phyloP scores from a whole-genome alignment of 192 early-diverging fungal genomes.

The Linnemannia elongata region DNA sequence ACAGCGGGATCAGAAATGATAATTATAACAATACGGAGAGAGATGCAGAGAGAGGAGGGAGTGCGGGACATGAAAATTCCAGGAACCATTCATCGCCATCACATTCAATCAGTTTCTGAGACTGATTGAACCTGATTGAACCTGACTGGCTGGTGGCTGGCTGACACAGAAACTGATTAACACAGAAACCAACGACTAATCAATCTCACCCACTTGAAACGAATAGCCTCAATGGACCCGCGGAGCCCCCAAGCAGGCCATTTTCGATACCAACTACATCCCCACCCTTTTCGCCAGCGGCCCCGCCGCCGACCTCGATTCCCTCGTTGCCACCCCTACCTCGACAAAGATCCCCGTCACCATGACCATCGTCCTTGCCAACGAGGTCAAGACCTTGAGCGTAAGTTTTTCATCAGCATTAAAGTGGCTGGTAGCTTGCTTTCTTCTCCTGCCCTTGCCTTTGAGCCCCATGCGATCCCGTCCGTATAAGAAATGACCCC shows the following conservation, averaged over 20 bases:
- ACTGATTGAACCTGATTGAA: too few relatives aligned
- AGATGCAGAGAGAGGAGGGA: not conserved
- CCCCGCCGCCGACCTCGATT: slow-evolving; percentile 22
- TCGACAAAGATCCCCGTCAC: slow-evolving; percentile 27
- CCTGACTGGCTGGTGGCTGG: too few relatives aligned
- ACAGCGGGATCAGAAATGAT: not conserved
- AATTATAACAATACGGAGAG: not conserved
- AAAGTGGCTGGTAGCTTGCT: too few relatives aligned
- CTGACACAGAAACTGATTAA: not conserved
- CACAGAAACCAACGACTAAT: not conserved
- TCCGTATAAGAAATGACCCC: not conserved
- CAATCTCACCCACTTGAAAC: not conserved
- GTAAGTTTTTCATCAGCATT: slow-evolving; percentile 29
- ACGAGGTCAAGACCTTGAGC: slow-evolving; percentile 48
- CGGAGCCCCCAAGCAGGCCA: slow-evolving; percentile 34
- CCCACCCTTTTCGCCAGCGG: slow-evolving; percentile 59
- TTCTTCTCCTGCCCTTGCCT: not conserved
- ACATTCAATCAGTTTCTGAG: not conserved
- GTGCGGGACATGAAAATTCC: not conserved
- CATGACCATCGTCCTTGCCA: slow-evolving; percentile 54
- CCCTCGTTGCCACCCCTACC: slow-evolving; percentile 36
- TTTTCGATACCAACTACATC: slow-evolving; percentile 63
- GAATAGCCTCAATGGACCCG: slow-evolving; percentile 60
- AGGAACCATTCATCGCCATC: not conserved
- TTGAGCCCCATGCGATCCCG: not conserved